Conservation (phyloP, 2,329 filamentous ascomycete genomes). For the Sclerotiophoma versabilis region DNA sequence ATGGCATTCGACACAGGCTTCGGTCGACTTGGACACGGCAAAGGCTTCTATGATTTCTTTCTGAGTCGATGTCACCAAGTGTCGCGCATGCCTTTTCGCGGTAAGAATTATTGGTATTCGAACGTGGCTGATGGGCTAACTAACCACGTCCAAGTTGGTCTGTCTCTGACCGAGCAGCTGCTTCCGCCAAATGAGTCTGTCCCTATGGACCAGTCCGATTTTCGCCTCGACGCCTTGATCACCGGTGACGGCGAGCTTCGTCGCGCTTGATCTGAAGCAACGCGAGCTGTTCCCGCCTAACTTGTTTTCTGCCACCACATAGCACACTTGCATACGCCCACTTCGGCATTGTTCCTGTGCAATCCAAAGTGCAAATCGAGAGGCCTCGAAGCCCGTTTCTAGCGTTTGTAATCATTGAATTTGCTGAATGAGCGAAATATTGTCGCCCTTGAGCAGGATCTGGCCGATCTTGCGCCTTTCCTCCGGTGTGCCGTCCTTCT, state of each 20-base stretch:
- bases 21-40: slow-evolving; percentile 87
- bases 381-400: not conserved
- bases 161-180: slow-evolving; percentile 87
- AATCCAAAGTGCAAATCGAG: slow-evolving; percentile 10
- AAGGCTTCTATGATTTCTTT: slow-evolving; percentile 97
- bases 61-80: slow-evolving; percentile 73
- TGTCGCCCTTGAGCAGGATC: slow-evolving; percentile 87
- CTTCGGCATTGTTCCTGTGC: slow-evolving; percentile 10
- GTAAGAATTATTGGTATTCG: slow-evolving; percentile 55
- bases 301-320: slow-evolving; percentile 6
- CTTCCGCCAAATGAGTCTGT: slow-evolving; percentile 70
- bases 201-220: slow-evolving; percentile 79
- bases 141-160: slow-evolving; percentile 65
- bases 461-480: slow-evolving; percentile 80
- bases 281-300: not conserved
- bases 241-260: slow-evolving; percentile 69
- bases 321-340: slow-evolving; percentile 4
- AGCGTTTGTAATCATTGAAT: slow-evolving; percentile 29
- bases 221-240: slow-evolving; percentile 78
- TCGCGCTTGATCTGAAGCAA: slow-evolving; percentile 27
- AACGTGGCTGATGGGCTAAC: slow-evolving; percentile 42
- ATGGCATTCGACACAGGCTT: slow-evolving; percentile 85
- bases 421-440: slow-evolving; percentile 77
- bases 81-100: slow-evolving; percentile 64
- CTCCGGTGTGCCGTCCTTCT: slow-evolving; percentile 76